These are phyloP conservation scores for Ehretia macrophylla DNA, from an alignment of 257 asterid species.

Conservation along the genomic window DNA sequence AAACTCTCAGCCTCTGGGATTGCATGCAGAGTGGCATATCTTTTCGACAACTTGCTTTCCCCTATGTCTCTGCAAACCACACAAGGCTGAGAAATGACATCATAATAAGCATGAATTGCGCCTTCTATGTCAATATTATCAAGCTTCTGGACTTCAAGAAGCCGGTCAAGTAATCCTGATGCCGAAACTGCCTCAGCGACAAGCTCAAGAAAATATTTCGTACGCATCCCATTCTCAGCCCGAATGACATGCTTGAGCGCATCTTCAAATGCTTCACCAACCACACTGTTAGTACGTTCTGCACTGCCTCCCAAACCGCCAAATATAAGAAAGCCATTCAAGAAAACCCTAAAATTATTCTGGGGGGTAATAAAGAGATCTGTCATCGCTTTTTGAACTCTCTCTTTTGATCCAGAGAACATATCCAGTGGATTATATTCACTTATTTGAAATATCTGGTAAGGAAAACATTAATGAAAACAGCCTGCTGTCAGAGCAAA, in stretches of 20 bases:
- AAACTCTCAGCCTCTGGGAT: slow-evolving; percentile 53
- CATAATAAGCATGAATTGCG: slow-evolving; percentile 86
- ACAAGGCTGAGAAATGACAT: slow-evolving; percentile 66
- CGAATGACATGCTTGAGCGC: slow-evolving; percentile 53
- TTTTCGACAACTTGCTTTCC: slow-evolving; percentile 34
- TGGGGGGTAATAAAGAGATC: slow-evolving; percentile 77
- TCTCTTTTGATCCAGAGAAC: slow-evolving; percentile 78
- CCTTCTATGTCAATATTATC: slow-evolving; percentile 85
- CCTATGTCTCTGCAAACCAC: slow-evolving; percentile 43
- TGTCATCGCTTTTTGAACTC: slow-evolving; percentile 58
- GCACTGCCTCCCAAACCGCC: slow-evolving; percentile 75
- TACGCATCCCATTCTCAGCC: slow-evolving; percentile 65
- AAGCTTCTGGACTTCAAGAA: slow-evolving; percentile 87
- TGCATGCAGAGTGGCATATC: slow-evolving; percentile 58
- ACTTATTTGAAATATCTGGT: slow-evolving; percentile 74
- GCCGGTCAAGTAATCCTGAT: slow-evolving; percentile 60
- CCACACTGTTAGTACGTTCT: slow-evolving; percentile 28
- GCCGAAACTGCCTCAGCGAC: slow-evolving; percentile 57
- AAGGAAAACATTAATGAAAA: not conserved
- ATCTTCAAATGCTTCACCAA: slow-evolving; percentile 55
- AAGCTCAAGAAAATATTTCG: slow-evolving; percentile 57
- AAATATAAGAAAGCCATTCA: slow-evolving; percentile 70
- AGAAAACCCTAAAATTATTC: slow-evolving; percentile 87
- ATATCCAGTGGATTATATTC: slow-evolving; percentile 84
- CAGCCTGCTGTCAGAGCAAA: too few species aligned